Percentiles rank a stretch among this genome's conserved stretches.
Conservation (phyloP, 768 basidiomycete genomes). For the Peribolospora kevripleyi region DNA sequence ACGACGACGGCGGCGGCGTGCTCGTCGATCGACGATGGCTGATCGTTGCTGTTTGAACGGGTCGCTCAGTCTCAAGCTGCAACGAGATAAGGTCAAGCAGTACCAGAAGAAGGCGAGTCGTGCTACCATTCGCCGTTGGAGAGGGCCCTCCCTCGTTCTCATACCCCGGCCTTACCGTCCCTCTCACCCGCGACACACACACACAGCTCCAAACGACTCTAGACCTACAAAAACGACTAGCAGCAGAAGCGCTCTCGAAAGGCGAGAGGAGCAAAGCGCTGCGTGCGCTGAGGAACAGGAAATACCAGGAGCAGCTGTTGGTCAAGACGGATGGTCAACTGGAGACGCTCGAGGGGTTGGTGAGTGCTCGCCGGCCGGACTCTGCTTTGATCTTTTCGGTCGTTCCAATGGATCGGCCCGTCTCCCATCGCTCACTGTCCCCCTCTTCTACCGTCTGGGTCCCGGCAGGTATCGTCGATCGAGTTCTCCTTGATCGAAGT, state of each 20-base stretch:
- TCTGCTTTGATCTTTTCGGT: background rate
- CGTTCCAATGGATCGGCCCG: background rate
- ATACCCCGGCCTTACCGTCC: background rate
- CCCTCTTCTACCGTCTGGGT: background rate
- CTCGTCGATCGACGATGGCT: background rate
- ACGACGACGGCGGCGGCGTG: background rate
- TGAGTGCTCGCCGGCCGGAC: conserved; percentile 20
- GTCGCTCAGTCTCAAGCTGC: conserved; percentile 56
- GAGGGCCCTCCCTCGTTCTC: background rate
- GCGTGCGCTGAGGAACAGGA: conserved; percentile 63
- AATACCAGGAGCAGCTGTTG: conserved; percentile 77
- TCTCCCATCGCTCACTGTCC: background rate
- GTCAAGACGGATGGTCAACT: conserved; percentile 72
- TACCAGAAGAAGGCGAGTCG: conserved; percentile 69
- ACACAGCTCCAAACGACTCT: conserved; percentile 59
- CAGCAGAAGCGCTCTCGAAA: conserved; percentile 48
- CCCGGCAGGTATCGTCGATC: conserved; percentile 62
- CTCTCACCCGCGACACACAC: background rate
- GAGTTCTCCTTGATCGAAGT: conserved; percentile 88
- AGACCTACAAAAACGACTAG: conserved; percentile 70
- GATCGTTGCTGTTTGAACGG: background rate
- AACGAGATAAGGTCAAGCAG: conserved; percentile 81
- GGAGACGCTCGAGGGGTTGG: conserved; percentile 67
- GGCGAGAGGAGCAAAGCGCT: conserved; percentile 74
- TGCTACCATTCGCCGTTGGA: background rate